Evolutionary conservation across 83 land plant genomes (phyloP).

Genomic region (Diphasiastrum complanatum): DNA sequence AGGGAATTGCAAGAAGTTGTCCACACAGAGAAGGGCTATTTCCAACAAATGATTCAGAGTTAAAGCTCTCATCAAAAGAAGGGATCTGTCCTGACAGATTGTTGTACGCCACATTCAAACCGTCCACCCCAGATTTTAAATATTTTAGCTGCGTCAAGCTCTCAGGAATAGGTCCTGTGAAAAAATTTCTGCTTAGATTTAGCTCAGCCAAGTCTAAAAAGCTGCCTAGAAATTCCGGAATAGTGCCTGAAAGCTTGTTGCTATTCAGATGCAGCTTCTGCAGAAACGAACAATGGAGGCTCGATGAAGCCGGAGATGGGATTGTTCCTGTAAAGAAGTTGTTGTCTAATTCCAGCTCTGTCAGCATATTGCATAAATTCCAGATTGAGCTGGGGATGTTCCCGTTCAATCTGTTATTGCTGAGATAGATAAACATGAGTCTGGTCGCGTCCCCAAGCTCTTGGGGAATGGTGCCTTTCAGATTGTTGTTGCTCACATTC

Average conservation of each 20-base stretch:
- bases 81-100: slow-evolving; percentile 18
- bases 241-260: slow-evolving; percentile 19
- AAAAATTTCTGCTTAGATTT: slow-evolving; percentile 12
- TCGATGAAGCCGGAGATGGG: neutral
- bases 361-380: slow-evolving; percentile 6
- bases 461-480: slow-evolving; percentile 15
- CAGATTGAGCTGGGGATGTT: slow-evolving; percentile 20
- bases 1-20: slow-evolving; percentile 8
- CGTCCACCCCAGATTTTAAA: no score
- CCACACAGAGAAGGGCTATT: slow-evolving; percentile 19
- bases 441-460: slow-evolving; percentile 7
- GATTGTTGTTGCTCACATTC: slow-evolving; percentile 7
- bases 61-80: slow-evolving; percentile 6
- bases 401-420: slow-evolving; percentile 5
- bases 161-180: slow-evolving; percentile 12
- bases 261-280: neutral
- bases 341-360: slow-evolving; percentile 15
- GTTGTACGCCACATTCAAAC: slow-evolving; percentile 10
- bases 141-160: neutral
- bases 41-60: neutral
- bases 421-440: slow-evolving; percentile 9
- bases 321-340: slow-evolving; percentile 15
- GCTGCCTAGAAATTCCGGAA: slow-evolving; percentile 13
- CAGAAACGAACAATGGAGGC: neutral
- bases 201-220: slow-evolving; percentile 14